Evolutionary conservation across 768 basidiomycete species (phyloP).

Genomic region (Leccinum truebloodii): DNA sequence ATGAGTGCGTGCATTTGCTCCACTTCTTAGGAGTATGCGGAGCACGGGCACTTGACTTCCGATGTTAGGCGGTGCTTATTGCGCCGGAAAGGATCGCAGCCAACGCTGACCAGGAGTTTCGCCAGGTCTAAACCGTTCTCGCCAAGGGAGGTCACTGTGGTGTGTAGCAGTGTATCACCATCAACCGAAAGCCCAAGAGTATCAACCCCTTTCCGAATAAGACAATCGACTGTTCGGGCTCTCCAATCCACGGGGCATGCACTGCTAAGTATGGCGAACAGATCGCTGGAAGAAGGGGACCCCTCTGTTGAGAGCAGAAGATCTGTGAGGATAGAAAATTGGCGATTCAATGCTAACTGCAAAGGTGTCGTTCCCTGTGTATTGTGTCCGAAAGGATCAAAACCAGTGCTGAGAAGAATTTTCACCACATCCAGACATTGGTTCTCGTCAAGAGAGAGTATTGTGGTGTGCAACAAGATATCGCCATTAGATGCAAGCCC

Average conservation of each 20-base stretch:
- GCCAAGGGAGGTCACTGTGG: neutral
- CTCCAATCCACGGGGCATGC: neutral
- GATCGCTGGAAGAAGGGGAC: neutral
- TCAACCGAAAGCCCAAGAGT: neutral
- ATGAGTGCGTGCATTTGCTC: neutral
- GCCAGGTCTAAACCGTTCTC: neutral
- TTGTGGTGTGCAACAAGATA: neutral
- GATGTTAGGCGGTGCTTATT: neutral
- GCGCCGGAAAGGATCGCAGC: neutral
- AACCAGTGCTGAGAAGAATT: neutral
- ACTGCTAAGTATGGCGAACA: slow-evolving; percentile 1
- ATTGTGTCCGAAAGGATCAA: neutral
- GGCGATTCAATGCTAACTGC: neutral
- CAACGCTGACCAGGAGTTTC: neutral
- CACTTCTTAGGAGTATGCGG: neutral
- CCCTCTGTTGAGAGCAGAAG: neutral
- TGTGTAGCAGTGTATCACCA: neutral
- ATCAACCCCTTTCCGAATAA: neutral
- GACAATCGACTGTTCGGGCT: neutral
- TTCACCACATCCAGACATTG: neutral
- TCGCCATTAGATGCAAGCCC: neutral
- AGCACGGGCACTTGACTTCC: neutral
- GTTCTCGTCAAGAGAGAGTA: neutral
- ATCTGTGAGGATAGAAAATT: neutral
- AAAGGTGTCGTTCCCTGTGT: neutral